phyloP scores from a whole-genome alignment of 2,329 filamentous ascomycete genomes.

The Beauveria medogensis region DNA sequence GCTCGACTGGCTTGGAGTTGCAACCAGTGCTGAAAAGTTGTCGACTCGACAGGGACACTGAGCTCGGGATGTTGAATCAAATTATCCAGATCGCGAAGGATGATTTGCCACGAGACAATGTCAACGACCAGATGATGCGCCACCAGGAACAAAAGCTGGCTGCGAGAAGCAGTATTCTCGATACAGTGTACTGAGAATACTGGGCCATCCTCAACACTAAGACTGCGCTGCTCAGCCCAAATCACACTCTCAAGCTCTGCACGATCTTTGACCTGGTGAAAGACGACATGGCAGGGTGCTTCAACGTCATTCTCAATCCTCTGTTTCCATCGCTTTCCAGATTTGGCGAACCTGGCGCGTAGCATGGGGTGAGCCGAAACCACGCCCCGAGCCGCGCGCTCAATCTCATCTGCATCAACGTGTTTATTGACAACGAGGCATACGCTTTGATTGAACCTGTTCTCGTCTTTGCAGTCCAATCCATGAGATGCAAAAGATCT shows the following conservation, averaged over 20 bases:
- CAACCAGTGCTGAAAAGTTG: not conserved
- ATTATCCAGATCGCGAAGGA: not conserved
- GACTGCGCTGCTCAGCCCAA: not conserved
- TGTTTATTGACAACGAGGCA: not conserved
- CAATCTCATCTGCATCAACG: not conserved
- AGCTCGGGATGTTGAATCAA: not conserved
- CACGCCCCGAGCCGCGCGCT: not conserved
- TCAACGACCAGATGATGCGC: conserved; percentile 20
- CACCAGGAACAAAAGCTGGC: not conserved
- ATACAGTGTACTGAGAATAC: not conserved
- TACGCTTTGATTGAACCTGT: conserved; percentile 14
- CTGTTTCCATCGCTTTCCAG: not conserved
- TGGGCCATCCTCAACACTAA: not conserved
- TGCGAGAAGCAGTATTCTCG: not conserved
- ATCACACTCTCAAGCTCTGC: not conserved
- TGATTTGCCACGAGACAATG: conserved; percentile 40
- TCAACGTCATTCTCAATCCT: not conserved
- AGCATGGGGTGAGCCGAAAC: conserved; percentile 6
- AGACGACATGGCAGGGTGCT: not conserved
- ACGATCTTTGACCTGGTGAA: not conserved
- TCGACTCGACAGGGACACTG: not conserved
- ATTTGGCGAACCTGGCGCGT: conserved; percentile 2
- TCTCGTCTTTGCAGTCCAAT: conserved; percentile 8
- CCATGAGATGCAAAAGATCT: not conserved
- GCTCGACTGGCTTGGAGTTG: not conserved